phyloP scores from a whole-genome alignment of 805 yeast genomes.

The Jamesozyma lodderae region DNA sequence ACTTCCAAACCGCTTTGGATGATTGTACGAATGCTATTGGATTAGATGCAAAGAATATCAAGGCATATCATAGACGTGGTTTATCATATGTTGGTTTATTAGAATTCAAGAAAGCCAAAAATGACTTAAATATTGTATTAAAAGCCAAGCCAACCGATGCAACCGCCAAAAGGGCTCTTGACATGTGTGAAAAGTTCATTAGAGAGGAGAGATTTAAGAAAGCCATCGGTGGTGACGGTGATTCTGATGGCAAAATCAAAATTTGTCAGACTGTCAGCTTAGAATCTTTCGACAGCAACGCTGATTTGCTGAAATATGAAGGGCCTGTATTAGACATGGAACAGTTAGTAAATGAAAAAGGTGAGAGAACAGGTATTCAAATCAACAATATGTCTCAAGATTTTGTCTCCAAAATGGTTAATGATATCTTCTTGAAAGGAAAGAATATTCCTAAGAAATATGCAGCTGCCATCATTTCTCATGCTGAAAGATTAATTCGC shows the following conservation, averaged over 20 bases:
- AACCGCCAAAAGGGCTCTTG: conserved; percentile 52
- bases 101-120: conserved; percentile 64
- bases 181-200: conserved; percentile 54
- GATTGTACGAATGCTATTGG: conserved; percentile 69
- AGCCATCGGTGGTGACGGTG: conserved; percentile 74
- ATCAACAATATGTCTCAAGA: conserved; percentile 38
- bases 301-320: conserved; percentile 24
- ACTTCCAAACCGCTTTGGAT: conserved; percentile 74
- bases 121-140: conserved; percentile 58
- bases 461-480: conserved; percentile 71
- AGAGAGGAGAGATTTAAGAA: conserved; percentile 72
- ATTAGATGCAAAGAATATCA: conserved; percentile 56
- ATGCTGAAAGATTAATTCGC: conserved; percentile 54
- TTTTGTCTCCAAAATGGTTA: conserved; percentile 57
- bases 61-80: conserved; percentile 84
- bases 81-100: conserved; percentile 68
- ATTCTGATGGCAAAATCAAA: conserved; percentile 18
- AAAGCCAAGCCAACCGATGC: conserved; percentile 57
- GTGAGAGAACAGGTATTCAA: conserved; percentile 19
- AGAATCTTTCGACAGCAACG: conserved; percentile 25
- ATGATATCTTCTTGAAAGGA: conserved; percentile 59
- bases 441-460: conserved; percentile 70
- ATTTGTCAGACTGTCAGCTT: conserved; percentile 23
- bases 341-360: conserved; percentile 23
- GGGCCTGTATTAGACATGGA: conserved; percentile 25